These are phyloP conservation scores for Metschnikowia continentalis DNA, from an alignment of 805 yeast genomes.

Conservation along the genomic window DNA sequence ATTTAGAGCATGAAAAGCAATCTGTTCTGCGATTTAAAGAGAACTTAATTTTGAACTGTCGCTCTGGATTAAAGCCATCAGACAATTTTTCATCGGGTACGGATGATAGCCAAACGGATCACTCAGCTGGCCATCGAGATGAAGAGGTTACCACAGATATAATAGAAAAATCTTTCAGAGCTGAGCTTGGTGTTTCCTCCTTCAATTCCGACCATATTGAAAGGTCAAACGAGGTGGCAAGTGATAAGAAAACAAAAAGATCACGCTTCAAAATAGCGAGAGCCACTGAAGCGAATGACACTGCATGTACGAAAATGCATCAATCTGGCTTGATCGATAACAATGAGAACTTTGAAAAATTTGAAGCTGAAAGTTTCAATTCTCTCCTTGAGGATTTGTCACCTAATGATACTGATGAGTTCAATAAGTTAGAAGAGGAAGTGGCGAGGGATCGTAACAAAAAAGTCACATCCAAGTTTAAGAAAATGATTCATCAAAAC, in stretches of 20 bases:
- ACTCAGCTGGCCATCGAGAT: not conserved
- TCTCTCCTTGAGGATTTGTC: not conserved
- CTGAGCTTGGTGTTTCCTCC: not conserved
- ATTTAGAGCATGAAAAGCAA: conserved; percentile 20
- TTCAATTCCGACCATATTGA: not conserved
- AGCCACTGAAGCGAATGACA: not conserved
- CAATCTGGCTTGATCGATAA: not conserved
- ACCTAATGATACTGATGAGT: not conserved
- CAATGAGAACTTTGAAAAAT: not conserved
- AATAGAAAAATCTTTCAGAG: not conserved
- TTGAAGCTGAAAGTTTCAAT: not conserved
- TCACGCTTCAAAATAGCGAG: not conserved
- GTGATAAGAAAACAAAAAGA: not conserved
- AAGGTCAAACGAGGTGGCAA: not conserved
- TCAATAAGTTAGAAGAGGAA: conserved; percentile 2
- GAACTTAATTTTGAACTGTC: conserved; percentile 9
- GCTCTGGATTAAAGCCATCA: not conserved
- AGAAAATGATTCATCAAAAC: conserved; percentile 9
- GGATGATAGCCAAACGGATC: not conserved
- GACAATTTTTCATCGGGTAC: not conserved
- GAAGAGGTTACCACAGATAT: conserved; percentile 4
- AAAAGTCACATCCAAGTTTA: conserved; percentile 10
- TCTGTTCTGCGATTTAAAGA: conserved; percentile 20
- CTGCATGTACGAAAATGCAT: not conserved
- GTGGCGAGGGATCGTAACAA: not conserved